Conservation (phyloP, 768 basidiomycete species). For the Phlebiopsis flavidoalba region DNA sequence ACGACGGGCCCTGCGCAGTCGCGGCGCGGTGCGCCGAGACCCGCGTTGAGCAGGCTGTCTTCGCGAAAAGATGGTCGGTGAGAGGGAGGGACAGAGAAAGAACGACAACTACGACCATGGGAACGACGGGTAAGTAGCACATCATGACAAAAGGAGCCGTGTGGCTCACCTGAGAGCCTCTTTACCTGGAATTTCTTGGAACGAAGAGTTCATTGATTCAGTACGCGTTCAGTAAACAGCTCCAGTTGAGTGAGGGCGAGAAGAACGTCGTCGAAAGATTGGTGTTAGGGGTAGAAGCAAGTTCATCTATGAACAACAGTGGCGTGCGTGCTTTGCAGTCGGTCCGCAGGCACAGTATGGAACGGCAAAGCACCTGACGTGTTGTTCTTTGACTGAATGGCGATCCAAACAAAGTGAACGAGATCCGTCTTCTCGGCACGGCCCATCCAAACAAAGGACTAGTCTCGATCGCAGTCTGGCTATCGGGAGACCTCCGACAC, state of each 20-base stretch:
- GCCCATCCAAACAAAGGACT: background rate
- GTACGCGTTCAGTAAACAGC: background rate
- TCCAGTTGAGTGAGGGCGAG: background rate
- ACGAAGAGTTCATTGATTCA: background rate
- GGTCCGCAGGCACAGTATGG: background rate
- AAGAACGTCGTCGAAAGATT: background rate
- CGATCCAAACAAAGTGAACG: background rate
- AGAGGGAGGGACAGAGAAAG: background rate
- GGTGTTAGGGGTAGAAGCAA: background rate
- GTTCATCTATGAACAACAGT: background rate
- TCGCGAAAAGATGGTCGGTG: background rate
- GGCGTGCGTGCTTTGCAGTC: background rate
- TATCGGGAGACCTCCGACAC: conserved; percentile 3
- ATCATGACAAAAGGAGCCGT: background rate
- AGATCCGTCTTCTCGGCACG: background rate
- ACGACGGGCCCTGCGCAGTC: background rate
- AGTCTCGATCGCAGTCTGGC: conserved; percentile 4
- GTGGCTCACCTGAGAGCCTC: background rate
- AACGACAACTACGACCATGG: background rate
- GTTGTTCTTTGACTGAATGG: background rate
- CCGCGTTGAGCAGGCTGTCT: background rate
- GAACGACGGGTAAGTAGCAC: background rate
- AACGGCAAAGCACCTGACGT: background rate
- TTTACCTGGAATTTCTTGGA: background rate
- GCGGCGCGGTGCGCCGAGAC: background rate